Conservation (phyloP, 2,329 filamentous ascomycete species). For the Xylariaceae sp. region DNA sequence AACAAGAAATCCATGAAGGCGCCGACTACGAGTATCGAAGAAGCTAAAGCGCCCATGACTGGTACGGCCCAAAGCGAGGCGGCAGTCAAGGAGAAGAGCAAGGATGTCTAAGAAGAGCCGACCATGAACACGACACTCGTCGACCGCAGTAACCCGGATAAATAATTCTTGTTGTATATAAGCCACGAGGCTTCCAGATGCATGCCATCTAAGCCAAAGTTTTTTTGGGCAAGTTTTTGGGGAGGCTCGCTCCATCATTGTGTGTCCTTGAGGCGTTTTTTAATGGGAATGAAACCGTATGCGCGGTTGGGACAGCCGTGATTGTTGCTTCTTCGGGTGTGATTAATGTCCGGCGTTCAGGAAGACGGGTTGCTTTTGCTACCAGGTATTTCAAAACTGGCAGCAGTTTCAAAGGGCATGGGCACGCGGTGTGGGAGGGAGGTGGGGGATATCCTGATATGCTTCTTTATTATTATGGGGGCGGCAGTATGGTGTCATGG, state of each 20-base stretch:
- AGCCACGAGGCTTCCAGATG: neutral
- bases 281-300: conserved; percentile 8
- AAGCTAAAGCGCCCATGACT: conserved; percentile 36
- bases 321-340: conserved; percentile 5
- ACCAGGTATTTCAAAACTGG: conserved; percentile 11
- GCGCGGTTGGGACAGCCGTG: conserved; percentile 1
- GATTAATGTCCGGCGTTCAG: conserved; percentile 26
- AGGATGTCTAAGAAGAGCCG: conserved; percentile 16
- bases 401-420: neutral
- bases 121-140: neutral
- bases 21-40: conserved; percentile 35
- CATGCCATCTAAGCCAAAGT: neutral
- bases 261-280: conserved; percentile 9
- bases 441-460: neutral
- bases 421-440: neutral
- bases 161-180: conserved; percentile 11
- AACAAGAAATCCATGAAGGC: conserved; percentile 47
- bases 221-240: neutral
- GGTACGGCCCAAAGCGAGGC: conserved; percentile 35
- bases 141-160: neutral
- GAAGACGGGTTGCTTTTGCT: conserved; percentile 12
- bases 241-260: neutral
- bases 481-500: conserved; percentile 1
- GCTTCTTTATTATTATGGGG: neutral
- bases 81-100: conserved; percentile 30